Base-by-base conservation (phyloP, 2,329 filamentous ascomycete genomes). In the Aspergillus costaricaensis region DNA sequence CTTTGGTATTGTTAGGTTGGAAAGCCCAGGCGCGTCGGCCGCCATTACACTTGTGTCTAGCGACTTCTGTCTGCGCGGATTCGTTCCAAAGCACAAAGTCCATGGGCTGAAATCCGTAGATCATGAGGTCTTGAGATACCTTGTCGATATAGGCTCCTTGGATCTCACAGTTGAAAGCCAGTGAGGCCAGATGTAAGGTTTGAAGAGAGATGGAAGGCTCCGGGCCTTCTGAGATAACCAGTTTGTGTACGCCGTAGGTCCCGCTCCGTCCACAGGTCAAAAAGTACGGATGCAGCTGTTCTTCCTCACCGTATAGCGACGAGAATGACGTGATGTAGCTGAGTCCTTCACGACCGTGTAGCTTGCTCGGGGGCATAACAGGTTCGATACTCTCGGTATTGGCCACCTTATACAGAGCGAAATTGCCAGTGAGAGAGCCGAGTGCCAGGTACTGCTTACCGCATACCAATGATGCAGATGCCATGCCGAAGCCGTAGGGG, bases 81-180 rank as follows among this genome's bases (percentile, higher is more conserved):
- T 91, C 87, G 72, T 96, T 91, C 86, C 91, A 95, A 9, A 94
- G 83, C 12, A 96, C 81, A 70, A 98, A 96, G 50, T 86, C 81
- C 63, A 87, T 91, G 71, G 90, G 87, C 58, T 86, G 87, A 77
- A 97, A 98, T 3, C 94, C 94, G 72, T 88, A 91, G 12, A 96
- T 79, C 27, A 92, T 79, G 1, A 96, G 79, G 50, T 90, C 82
- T 1, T 80, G 74, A 0, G 74, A 74, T 1, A 68, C 60, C 67
- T 69, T 67, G 43, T 81, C 72, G 61, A 94, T 84, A 77, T 86
- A 88, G 0, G 89, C 83, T 0, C 88, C 87, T 73, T 96, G 91
- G 39, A 97, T 84, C 66, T 91, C 87, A 1, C 89, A 88, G 0
- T 90, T 90, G 47, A 96, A 86, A 0, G 91, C 87, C 1, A 90